Base-by-base conservation (phyloP, 1,284 basidiomycete genomes). In the Ustilago shanxiensis region DNA sequence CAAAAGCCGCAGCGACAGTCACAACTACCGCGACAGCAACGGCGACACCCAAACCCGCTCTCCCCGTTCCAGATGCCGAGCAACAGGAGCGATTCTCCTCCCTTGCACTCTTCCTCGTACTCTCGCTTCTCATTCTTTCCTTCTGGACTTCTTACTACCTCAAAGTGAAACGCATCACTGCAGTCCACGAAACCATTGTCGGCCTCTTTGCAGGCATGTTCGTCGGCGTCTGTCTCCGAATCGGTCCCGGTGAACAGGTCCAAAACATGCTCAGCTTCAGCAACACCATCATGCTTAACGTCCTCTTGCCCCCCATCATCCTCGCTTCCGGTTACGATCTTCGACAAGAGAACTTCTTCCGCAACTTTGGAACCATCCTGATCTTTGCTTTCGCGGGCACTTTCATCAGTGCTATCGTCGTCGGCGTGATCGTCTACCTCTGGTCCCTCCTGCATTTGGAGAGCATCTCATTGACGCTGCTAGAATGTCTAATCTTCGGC, bases 81-180 rank as follows among this genome's bases (percentile, higher is more conserved):
- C 72, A 84, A 61, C 70, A 77, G 47, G 84, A 86, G 59, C 75
- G 81, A 1, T 76, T 79, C 50, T 86, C 84, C 2, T 86, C 84
- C 3, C 64, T 86, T n/a, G 84, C 84, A 9, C 74, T 86, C 49
- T 83, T 81, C 56, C 79, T 98, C 80, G 95, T 99, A 79, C 95
- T 97, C 87, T 87, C 94, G 68, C 91, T 99, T 39, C 92, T 99
- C 73, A 94, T 98, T 72, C 88, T 95, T 70, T 97, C 95, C 5
- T 91, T 99, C 77, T 95, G 92, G 90, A 96, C 95, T 16, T 95
- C 94, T 24, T 99, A 99, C 88, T 99, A 98, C 84, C 91, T 99
- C 20, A 95, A 98, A 89, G 93, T 98, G 85, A 95, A 95, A 87
- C 90, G 93, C 56, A 99, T 99, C 88, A 91, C 95, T 58, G 93